These are phyloP conservation scores for Albugo candida DNA, from an alignment of 352 stramenopile species.

Conservation along the genomic window DNA sequence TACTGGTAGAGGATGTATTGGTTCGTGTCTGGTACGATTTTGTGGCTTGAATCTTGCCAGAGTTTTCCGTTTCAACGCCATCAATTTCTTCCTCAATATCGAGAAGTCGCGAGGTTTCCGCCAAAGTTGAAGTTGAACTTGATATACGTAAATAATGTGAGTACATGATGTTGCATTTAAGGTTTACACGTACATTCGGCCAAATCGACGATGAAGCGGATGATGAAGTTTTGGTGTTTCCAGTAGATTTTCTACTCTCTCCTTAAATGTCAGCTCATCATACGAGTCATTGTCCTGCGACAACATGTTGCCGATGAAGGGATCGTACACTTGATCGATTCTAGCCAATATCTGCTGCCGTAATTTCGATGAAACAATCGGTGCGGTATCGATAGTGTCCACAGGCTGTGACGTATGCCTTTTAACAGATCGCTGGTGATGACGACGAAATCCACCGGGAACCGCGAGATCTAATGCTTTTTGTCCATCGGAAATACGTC, in stretches of 20 bases:
- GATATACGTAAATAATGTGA: too few relatives aligned
- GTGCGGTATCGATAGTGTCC: slow-evolving; percentile 3
- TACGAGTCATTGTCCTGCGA: slow-evolving; percentile 69
- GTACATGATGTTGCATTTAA: too few relatives aligned
- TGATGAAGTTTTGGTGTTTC: slow-evolving; percentile 29
- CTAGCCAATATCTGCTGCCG: slow-evolving; percentile 50
- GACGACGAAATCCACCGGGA: slow-evolving; percentile 42
- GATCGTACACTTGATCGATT: slow-evolving; percentile 61
- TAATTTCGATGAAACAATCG: slow-evolving; percentile 24
- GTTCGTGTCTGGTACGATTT: background rate
- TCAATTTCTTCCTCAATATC: background rate
- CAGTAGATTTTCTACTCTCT: slow-evolving; percentile 41
- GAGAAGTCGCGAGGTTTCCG: background rate
- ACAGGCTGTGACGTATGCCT: slow-evolving; percentile 10
- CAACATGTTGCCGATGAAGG: slow-evolving; percentile 64
- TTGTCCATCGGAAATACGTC: slow-evolving; percentile 9
- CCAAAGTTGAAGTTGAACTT: too few relatives aligned
- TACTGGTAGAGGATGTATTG: too few relatives aligned
- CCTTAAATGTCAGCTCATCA: slow-evolving; percentile 45
- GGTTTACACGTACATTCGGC: too few relatives aligned
- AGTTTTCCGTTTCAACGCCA: background rate
- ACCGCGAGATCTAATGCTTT: slow-evolving; percentile 46
- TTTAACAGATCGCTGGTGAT: slow-evolving; percentile 17
- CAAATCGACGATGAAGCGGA: too few relatives aligned
- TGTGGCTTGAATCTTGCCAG: background rate